Evolutionary conservation across 306 rosid species (phyloP), one percentile per base, ranked within the genome.

Genomic region (Spatholobus suberectus): DNA sequence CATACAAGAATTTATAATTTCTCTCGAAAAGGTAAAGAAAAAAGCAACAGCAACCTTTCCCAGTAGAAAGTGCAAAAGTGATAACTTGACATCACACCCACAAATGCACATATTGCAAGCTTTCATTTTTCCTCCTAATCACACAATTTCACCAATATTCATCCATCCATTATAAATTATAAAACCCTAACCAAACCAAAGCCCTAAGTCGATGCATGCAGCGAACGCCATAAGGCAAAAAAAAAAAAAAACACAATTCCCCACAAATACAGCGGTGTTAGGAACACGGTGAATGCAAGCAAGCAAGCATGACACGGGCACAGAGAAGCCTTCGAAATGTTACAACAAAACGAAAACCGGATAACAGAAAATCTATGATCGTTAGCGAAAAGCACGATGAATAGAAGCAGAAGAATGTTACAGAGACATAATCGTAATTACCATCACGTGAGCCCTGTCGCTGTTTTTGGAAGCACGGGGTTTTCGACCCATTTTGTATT

Each of bases 401-500:
- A 55, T 8, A 55, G 32, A 37, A 37, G 8, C 41, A 4, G 41
- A 37, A 37, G 8, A 37, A 40, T 29, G 3, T 4, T 21, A 74
- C 0, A 37, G 8, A 57, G 21, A 61, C 1, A 29, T 0, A 5
- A 0, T 52, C 17, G 46, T 35, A 51, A 7, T 32, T 86, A 84
- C 88, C 84, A 7, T 27, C 0, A 32, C 5, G 37, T 24, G 49
- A 18, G n/a, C 14, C 34, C 24, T 70, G 49, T 63, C 58, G 15
- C 1, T 32, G 27, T 5, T 72, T 73, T 63, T 86, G 46, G 61
- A 6, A 75, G 66, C 40, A 11, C 7, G 82, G n/a, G n/a, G n/a
- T 70, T 58, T 89, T 77, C 87, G 37, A 20, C 81, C 91, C 91
- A 86, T 89, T 65, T 27, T 7, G 65, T 46, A 21, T 13, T 5